These are phyloP conservation scores for Vanderwaltozyma tropicalis DNA, from an alignment of 805 yeast genomes.

Conservation along the genomic window DNA sequence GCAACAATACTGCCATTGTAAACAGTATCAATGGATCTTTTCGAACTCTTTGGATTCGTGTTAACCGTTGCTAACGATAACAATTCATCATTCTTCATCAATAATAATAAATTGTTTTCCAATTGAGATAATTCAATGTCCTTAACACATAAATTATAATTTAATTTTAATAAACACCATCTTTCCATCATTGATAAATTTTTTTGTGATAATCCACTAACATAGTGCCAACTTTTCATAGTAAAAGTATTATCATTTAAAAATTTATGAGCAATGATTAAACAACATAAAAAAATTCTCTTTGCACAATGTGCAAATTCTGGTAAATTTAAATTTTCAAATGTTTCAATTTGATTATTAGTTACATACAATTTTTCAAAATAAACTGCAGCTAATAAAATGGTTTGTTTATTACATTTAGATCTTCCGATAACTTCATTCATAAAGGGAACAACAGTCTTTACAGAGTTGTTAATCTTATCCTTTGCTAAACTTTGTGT, in stretches of 20 bases:
- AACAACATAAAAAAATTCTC: slow-evolving; percentile 16
- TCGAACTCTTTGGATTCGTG: neutral
- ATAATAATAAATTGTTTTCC: neutral
- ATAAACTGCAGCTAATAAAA: slow-evolving; percentile 14
- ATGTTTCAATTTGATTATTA: neutral
- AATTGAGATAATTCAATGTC: neutral
- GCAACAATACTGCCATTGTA: no score
- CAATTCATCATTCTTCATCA: neutral
- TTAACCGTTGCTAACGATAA: neutral
- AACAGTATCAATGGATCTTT: no score
- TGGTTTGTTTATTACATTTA: slow-evolving; percentile 12
- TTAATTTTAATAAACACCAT: slow-evolving; percentile 16
- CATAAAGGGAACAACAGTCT: slow-evolving; percentile 8
- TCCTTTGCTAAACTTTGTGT: slow-evolving; percentile 5
- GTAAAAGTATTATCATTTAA: slow-evolving; percentile 20
- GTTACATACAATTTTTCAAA: slow-evolving; percentile 9
- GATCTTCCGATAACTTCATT: slow-evolving; percentile 19
- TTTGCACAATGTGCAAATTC: slow-evolving; percentile 20
- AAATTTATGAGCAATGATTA: slow-evolving; percentile 20
- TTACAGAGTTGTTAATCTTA: slow-evolving; percentile 12
- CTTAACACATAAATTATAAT: slow-evolving; percentile 8
- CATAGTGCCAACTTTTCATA: slow-evolving; percentile 19
- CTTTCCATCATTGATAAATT: slow-evolving; percentile 18
- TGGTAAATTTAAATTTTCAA: slow-evolving; percentile 8
- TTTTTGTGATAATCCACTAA: slow-evolving; percentile 14